Evolutionary conservation across 2,329 filamentous ascomycete genomes (phyloP), one percentile per base, ranked within the genome.

Genomic region (Macrophomina phaseolina): DNA sequence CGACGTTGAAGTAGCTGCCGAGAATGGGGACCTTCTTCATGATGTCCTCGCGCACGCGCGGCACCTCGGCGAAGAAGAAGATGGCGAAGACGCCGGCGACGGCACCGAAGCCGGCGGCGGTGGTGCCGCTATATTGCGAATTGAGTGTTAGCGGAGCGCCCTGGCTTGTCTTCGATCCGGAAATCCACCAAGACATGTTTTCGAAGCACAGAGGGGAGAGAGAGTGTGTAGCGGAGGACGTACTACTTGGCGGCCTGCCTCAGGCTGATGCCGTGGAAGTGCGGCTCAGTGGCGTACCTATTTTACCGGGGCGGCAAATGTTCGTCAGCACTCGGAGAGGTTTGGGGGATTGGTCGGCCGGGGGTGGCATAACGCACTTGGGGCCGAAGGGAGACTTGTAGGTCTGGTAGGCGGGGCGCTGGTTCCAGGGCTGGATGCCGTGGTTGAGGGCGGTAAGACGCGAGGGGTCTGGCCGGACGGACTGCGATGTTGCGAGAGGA

Each of bases 21-120:
- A 89, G 79, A 70, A 88, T 76, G 6, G 87, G 87, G 32, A 89
- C 73, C 79, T 87, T 85, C 78, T 84, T 81, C 76, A 88, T 81
- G 71, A 90, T 87, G 75, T 90, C 87, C 72, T 85, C 82, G 74
- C 86, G 82, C 53, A 90, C 86, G 73, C 83, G 84, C 68, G 87
- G 87, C 32, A 90, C 82, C 72, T 88, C 87, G 72, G 86, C 85
- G 79, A 89, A 86, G 83, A 90, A 87, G 81, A 87, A 89, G 71
- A 90, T 75, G 45, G 85, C 86, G 77, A 87, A 86, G 75, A 86
- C 80, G 69, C 85, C 87, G 49, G 84, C 82, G 55, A 83, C 81
- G 69, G 82, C 84, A 70, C 86, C 87, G 78, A 89, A 88, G 55
- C 81, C 81, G 64, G 78, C 83, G 52, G 82, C 84, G 60, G 87